phyloP scores from a whole-genome alignment of 163 green algal species.

The Scenedesmus sp. region DNA sequence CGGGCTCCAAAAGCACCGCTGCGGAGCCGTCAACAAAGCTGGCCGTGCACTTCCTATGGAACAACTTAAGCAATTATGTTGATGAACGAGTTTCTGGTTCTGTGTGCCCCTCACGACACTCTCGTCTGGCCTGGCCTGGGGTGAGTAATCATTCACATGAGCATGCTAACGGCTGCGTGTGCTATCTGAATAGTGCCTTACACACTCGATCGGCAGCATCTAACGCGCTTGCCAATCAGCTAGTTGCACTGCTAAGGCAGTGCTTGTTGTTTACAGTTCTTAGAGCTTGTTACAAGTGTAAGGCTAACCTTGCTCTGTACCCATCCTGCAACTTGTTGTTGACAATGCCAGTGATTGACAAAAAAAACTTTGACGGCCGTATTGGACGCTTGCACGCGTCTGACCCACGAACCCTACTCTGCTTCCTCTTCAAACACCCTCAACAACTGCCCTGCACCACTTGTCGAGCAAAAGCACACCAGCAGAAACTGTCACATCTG shows the following conservation, averaged over 20 bases:
- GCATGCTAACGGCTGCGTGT: too few relatives aligned
- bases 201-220: too few relatives aligned
- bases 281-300: neutral
- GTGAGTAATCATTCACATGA: neutral
- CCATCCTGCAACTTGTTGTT: neutral
- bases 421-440: neutral
- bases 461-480: neutral
- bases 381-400: too few relatives aligned
- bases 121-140: neutral
- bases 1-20: neutral
- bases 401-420: neutral
- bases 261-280: neutral
- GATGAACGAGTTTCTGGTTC: neutral
- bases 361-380: too few relatives aligned
- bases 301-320: neutral
- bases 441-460: neutral
- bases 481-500: neutral
- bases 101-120: neutral
- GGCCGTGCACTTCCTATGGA: neutral
- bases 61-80: neutral
- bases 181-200: too few relatives aligned
- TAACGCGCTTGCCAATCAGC: too few relatives aligned
- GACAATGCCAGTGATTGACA: too few relatives aligned
- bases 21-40: neutral
- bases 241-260: neutral